A percentile compares a stretch with the other conserved stretches of the same genome.
Conservation (phyloP, 306 rosid species). For the Prunus fruticosa region DNA sequence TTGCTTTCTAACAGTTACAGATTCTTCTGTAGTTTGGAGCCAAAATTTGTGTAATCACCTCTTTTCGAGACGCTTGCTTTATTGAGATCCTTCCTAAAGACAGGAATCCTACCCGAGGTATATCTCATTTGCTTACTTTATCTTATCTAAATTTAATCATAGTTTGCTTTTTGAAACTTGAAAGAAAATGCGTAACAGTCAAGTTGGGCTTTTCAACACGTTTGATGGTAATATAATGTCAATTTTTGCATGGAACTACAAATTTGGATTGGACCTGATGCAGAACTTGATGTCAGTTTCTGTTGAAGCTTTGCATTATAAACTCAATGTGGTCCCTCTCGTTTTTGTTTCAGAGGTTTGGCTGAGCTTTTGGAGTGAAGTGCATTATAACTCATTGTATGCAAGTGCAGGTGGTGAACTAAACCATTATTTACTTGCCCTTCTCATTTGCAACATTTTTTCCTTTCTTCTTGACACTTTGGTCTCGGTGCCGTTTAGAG, state of each 20-base stretch:
- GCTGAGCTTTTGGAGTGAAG: slow-evolving; percentile 99
- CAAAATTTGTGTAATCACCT: slow-evolving; percentile 85
- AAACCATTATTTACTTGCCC: not conserved
- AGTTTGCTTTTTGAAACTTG: not conserved
- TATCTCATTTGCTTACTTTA: slow-evolving; percentile 21
- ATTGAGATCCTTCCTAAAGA: slow-evolving; percentile 92
- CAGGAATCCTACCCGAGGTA: slow-evolving; percentile 61
- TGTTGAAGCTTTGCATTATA: not conserved
- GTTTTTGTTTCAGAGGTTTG: slow-evolving; percentile 58
- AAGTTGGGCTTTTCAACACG: not conserved
- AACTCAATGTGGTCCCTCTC: not conserved
- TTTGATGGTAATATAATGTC: too few species aligned
- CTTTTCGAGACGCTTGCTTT: slow-evolving; percentile 86
- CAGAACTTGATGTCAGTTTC: not conserved
- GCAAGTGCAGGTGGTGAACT: slow-evolving; percentile 60
- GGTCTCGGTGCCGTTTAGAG: not conserved
- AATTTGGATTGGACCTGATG: not conserved
- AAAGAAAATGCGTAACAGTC: not conserved
- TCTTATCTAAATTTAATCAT: not conserved
- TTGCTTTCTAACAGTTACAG: slow-evolving; percentile 28
- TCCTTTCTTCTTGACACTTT: not conserved
- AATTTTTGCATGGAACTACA: too few species aligned
- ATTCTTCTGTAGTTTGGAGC: slow-evolving; percentile 68
- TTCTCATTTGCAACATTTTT: slow-evolving; percentile 1
- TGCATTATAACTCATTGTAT: slow-evolving; percentile 88